These are phyloP conservation scores for Harringtonia aguacate DNA, from an alignment of 2,329 filamentous ascomycete species.

Conservation along the genomic window DNA sequence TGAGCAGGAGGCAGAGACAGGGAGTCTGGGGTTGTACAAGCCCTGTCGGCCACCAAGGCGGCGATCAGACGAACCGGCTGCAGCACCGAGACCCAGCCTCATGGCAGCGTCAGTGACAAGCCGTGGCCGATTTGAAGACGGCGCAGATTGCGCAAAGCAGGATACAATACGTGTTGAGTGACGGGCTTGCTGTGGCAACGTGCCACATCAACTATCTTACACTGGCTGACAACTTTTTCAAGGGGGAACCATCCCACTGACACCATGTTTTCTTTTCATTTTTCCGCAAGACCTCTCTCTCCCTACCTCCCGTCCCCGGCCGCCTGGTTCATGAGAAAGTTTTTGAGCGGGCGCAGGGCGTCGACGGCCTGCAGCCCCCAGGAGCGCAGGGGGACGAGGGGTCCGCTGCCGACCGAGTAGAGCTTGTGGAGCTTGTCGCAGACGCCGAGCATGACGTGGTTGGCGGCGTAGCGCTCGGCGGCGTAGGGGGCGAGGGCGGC, in stretches of 20 bases:
- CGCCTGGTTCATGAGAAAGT: constrained; percentile 71
- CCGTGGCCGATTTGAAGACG: too few species aligned
- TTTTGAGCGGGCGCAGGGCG: constrained; percentile 63
- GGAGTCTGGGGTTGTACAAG: too few species aligned
- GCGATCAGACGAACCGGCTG: too few species aligned
- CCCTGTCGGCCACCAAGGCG: too few species aligned
- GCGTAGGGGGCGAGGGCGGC: constrained; percentile 76
- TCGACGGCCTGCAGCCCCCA: constrained; percentile 69
- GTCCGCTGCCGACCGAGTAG: constrained; percentile 71
- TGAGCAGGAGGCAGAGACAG: too few species aligned
- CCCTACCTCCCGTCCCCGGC: constrained; percentile 35
- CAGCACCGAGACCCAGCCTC: too few species aligned
- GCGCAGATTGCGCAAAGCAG: too few species aligned
- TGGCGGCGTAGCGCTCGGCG: constrained; percentile 69
- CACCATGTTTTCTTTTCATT: not conserved
- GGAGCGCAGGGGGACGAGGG: constrained; percentile 69
- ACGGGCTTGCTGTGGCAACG: too few species aligned
- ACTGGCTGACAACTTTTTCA: too few species aligned
- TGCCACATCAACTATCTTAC: too few species aligned
- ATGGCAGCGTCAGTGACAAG: too few species aligned
- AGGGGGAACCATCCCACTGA: not conserved
- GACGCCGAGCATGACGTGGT: constrained; percentile 67
- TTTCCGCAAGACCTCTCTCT: constrained; percentile 15
- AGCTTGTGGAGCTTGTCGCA: constrained; percentile 89
- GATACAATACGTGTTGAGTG: too few species aligned